Evolutionary conservation across 768 basidiomycete species (phyloP).

Genomic region (Xerocomellus intermedius): DNA sequence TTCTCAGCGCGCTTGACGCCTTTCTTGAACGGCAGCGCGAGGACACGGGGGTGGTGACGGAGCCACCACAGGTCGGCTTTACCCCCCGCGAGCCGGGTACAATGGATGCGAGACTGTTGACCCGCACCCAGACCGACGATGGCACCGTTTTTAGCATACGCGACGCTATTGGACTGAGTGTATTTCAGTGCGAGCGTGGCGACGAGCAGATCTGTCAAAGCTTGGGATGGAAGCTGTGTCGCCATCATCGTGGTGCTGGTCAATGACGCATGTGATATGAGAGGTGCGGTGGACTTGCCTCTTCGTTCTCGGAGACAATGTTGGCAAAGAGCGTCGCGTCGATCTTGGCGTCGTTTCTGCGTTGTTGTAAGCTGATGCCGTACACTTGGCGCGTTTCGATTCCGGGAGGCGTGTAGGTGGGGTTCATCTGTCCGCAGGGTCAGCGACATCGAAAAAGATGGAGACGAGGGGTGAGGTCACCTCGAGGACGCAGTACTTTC

Average conservation of each 20-base stretch:
- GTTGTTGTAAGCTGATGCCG: constrained; percentile 87
- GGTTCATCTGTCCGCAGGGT: constrained; percentile 69
- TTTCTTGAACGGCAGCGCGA: constrained; percentile 92
- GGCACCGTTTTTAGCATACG: constrained; percentile 89
- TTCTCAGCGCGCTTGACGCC: constrained; percentile 98
- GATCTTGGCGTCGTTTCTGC: constrained; percentile 87
- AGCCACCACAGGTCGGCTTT: constrained; percentile 99
- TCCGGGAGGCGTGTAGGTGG: constrained; percentile 71
- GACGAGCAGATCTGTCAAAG: constrained; percentile 89
- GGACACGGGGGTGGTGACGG: constrained; percentile 92
- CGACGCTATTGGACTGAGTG: constrained; percentile 98
- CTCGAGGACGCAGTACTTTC: constrained; percentile 97
- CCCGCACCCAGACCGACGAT: constrained; percentile 96
- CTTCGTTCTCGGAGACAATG: constrained; percentile 85
- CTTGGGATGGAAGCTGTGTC: constrained; percentile 66
- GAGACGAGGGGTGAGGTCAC: constrained; percentile 38
- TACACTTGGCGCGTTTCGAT: constrained; percentile 95
- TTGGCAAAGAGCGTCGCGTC: constrained; percentile 78
- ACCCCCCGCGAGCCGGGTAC: constrained; percentile 93
- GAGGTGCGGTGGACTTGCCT: constrained; percentile 45
- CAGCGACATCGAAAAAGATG: not conserved
- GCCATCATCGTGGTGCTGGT: not conserved
- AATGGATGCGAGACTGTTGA: constrained; percentile 98
- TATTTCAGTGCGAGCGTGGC: constrained; percentile 97
- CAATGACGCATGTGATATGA: not conserved